phyloP scores from a whole-genome alignment of 1,284 basidiomycete genomes.

The Ceratobasidium sp. region DNA sequence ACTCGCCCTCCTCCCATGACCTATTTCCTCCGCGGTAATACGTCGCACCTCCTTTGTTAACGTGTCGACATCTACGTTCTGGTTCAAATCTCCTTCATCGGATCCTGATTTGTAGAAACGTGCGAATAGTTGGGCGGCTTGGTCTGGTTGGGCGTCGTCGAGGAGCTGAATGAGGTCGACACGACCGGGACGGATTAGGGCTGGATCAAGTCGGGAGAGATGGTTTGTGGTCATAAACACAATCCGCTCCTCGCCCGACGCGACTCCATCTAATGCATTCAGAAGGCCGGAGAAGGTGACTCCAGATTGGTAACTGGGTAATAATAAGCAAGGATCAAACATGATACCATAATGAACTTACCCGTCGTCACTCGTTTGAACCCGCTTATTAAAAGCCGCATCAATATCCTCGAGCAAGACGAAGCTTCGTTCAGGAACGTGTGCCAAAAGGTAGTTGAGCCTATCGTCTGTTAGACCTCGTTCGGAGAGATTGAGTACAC shows the following conservation, averaged over 20 bases:
- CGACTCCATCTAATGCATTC: conserved; percentile 97
- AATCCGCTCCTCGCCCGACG: conserved; percentile 96
- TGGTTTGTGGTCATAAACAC: conserved; percentile 99
- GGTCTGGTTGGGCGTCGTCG: conserved; percentile 87
- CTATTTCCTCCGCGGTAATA: conserved; percentile 67
- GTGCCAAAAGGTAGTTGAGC: conserved; percentile 92
- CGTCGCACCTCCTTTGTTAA: conserved; percentile 67
- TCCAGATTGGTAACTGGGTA: conserved; percentile 84
- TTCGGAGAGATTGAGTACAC: conserved; percentile 95
- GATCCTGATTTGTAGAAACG: conserved; percentile 78
- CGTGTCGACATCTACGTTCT: conserved; percentile 62
- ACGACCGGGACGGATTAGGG: conserved; percentile 80
- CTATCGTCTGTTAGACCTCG: conserved; percentile 97
- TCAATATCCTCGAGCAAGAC: conserved; percentile 97
- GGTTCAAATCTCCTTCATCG: conserved; percentile 49
- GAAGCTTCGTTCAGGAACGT: conserved; percentile 92
- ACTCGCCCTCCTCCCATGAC: conserved; percentile 73
- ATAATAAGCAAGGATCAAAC: not conserved
- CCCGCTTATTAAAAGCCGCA: conserved; percentile 95
- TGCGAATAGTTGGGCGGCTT: conserved; percentile 84
- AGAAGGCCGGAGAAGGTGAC: conserved; percentile 98
- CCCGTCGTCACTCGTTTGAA: conserved; percentile 91
- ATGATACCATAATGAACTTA: conserved; percentile 54
- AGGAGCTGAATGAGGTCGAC: conserved; percentile 90
- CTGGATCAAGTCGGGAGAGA: conserved; percentile 63